phyloP scores from a whole-genome alignment of 2,329 filamentous ascomycete genomes.

The Ceratocystis lukuohia region DNA sequence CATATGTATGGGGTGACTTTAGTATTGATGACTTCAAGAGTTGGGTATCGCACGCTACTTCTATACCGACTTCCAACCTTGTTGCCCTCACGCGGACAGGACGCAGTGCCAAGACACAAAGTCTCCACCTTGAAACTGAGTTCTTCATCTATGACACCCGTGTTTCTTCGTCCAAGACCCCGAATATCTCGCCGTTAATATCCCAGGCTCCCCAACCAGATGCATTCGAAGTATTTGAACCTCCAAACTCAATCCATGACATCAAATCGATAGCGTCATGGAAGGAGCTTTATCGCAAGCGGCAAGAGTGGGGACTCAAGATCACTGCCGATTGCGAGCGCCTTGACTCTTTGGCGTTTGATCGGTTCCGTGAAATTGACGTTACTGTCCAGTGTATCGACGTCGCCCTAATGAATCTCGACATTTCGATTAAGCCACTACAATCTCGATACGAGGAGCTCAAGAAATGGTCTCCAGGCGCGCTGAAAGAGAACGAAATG shows the following conservation, averaged over 20 bases:
- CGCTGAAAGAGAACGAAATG: slow-evolving; percentile 53
- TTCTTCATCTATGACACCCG: slow-evolving; percentile 86
- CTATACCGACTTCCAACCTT: slow-evolving; percentile 63
- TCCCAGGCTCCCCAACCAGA: slow-evolving; percentile 38
- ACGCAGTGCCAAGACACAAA: slow-evolving; percentile 69
- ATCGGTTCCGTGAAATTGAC: slow-evolving; percentile 59
- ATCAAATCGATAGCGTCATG: slow-evolving; percentile 74
- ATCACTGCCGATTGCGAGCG: slow-evolving; percentile 55
- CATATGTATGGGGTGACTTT: slow-evolving; percentile 8
- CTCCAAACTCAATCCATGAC: slow-evolving; percentile 73
- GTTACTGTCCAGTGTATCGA: slow-evolving; percentile 68
- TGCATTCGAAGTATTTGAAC: slow-evolving; percentile 26
- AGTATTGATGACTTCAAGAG: slow-evolving; percentile 74
- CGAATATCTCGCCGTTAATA: slow-evolving; percentile 33
- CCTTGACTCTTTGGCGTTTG: slow-evolving; percentile 47
- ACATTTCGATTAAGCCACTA: slow-evolving; percentile 57
- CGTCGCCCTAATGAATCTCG: slow-evolving; percentile 74
- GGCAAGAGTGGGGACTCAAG: slow-evolving; percentile 64
- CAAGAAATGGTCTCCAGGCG: slow-evolving; percentile 54
- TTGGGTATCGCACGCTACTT: slow-evolving; percentile 63
- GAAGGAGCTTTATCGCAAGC: slow-evolving; percentile 71
- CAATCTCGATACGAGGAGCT: slow-evolving; percentile 60
- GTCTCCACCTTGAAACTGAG: slow-evolving; percentile 72
- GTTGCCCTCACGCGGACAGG: slow-evolving; percentile 78
- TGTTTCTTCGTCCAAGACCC: slow-evolving; percentile 46